phyloP scores from a whole-genome alignment of 768 basidiomycete species.

The Mycena sanguinolenta region DNA sequence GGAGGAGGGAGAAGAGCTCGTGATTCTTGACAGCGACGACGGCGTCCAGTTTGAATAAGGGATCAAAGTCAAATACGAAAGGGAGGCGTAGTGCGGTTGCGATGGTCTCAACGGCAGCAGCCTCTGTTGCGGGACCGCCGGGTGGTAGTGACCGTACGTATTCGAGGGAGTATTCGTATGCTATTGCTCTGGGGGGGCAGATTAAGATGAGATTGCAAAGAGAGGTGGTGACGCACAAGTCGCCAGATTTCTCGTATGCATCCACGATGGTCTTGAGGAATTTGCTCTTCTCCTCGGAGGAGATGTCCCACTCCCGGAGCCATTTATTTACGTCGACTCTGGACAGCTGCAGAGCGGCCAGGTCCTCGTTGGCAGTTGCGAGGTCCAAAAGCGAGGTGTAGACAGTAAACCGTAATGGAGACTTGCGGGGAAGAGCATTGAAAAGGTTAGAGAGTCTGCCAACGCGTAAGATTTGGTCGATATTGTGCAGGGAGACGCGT shows the following conservation, averaged over 20 bases:
- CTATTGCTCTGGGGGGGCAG: constrained; percentile 56
- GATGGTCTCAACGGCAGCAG: constrained; percentile 72
- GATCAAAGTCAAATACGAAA: constrained; percentile 83
- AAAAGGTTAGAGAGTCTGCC: constrained; percentile 84
- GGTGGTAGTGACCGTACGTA: constrained; percentile 73
- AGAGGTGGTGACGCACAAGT: constrained; percentile 62
- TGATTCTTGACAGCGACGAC: constrained; percentile 75
- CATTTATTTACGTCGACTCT: constrained; percentile 78
- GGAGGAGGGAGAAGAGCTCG: constrained; percentile 80
- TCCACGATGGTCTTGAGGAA: constrained; percentile 77
- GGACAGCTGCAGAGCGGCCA: constrained; percentile 72
- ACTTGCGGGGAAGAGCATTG: constrained; percentile 79
- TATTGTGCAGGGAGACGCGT: constrained; percentile 43
- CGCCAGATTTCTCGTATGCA: constrained; percentile 67
- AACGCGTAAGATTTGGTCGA: constrained; percentile 21
- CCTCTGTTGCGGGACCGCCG: constrained; percentile 62
- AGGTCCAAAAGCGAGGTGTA: constrained; percentile 73
- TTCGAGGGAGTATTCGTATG: constrained; percentile 75
- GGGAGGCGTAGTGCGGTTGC: constrained; percentile 75
- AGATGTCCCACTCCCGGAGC: constrained; percentile 81
- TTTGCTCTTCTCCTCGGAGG: constrained; percentile 69
- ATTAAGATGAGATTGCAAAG: constrained; percentile 8
- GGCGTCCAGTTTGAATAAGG: constrained; percentile 81
- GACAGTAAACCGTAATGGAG: constrained; percentile 72
- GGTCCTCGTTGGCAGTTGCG: constrained; percentile 71